Evolutionary conservation across 2,329 filamentous ascomycete genomes (phyloP).

Genomic region (Venturia effusa): DNA sequence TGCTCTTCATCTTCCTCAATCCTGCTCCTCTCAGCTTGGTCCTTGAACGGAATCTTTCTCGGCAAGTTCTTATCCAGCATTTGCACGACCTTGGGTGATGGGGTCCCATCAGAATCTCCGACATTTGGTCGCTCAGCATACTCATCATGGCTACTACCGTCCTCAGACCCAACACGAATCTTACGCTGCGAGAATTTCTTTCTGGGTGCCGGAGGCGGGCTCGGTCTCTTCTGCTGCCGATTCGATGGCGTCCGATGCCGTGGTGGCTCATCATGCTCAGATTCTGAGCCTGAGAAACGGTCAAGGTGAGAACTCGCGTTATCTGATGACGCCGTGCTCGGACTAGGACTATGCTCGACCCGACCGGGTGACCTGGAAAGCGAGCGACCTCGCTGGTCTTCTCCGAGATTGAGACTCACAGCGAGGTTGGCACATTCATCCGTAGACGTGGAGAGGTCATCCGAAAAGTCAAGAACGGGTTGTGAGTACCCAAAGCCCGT

Average conservation of each 20-base stretch:
- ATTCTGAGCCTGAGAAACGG: not conserved
- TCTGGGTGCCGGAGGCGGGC: not conserved
- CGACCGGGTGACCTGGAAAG: not conserved
- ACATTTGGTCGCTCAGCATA: not conserved
- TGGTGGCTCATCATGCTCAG: not conserved
- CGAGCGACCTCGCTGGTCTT: not conserved
- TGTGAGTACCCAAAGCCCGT: not conserved
- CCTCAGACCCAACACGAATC: not conserved
- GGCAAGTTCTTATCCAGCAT: not conserved
- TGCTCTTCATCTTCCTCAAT: not conserved
- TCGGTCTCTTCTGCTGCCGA: not conserved
- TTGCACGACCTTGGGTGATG: not conserved
- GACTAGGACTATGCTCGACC: not conserved
- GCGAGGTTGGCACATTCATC: not conserved
- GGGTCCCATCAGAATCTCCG: not conserved
- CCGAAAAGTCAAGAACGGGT: not conserved
- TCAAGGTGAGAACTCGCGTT: not conserved
- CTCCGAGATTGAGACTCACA: not conserved
- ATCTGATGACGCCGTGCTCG: not conserved
- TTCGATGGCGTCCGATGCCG: not conserved
- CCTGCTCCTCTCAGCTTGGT: not conserved
- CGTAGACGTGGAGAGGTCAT: not conserved
- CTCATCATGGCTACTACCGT: not conserved
- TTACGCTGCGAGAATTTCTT: not conserved
- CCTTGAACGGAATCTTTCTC: not conserved